phyloP scores from a whole-genome alignment of 1,284 basidiomycete genomes.

The Ustilago nuda region DNA sequence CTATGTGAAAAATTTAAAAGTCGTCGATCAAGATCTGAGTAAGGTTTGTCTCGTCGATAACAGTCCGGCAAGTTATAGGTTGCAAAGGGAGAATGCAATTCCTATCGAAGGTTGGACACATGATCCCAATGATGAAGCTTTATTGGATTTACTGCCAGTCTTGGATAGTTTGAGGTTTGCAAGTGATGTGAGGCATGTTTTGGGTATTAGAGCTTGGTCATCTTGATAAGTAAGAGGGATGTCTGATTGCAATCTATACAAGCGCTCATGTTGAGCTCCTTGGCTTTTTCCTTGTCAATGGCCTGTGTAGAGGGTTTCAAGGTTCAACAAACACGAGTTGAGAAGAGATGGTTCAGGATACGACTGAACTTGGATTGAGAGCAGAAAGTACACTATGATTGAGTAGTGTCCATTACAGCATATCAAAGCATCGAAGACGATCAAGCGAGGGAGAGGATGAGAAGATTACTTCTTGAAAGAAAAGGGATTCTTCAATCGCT shows the following conservation, averaged over 20 bases:
- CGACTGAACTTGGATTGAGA: too few species aligned
- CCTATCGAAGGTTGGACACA: slow-evolving; percentile 99
- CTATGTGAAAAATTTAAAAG: slow-evolving; percentile 90
- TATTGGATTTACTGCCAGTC: slow-evolving; percentile 93
- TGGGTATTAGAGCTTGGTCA: slow-evolving; percentile 76
- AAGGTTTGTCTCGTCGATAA: slow-evolving; percentile 96
- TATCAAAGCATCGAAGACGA: neutral
- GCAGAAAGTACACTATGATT: too few species aligned
- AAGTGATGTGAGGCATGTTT: slow-evolving; percentile 89
- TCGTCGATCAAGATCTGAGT: slow-evolving; percentile 88
- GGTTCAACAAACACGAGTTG: too few species aligned
- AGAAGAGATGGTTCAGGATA: too few species aligned
- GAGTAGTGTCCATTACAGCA: too few species aligned
- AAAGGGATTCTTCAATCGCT: slow-evolving; percentile 53
- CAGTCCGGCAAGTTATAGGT: slow-evolving; percentile 89
- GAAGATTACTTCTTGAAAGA: slow-evolving; percentile 52
- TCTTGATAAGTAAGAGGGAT: neutral
- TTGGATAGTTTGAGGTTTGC: slow-evolving; percentile 96
- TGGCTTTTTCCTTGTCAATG: too few species aligned
- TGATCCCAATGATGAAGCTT: slow-evolving; percentile 94
- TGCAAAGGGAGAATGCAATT: slow-evolving; percentile 96
- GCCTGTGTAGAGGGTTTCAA: too few species aligned
- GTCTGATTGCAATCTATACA: neutral
- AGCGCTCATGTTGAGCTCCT: too few species aligned
- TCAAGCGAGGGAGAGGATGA: neutral